phyloP scores from a whole-genome alignment of 805 yeast species.

The Spathaspora gorwiae region DNA sequence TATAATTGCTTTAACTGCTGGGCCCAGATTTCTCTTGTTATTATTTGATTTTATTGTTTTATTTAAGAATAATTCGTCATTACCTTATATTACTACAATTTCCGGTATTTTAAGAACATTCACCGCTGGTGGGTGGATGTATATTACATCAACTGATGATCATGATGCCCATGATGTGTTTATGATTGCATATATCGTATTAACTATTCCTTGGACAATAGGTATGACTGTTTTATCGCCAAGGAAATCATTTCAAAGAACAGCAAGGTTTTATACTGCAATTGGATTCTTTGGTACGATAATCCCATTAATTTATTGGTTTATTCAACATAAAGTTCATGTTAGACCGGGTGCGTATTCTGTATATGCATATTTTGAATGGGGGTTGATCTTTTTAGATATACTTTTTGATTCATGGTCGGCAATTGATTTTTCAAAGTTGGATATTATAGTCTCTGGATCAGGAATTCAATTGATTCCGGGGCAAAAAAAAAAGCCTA shows the following conservation, averaged over 20 bases:
- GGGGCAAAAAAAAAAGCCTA: constrained; percentile 4
- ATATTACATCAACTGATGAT: constrained; percentile 94
- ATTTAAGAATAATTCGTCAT: constrained; percentile 28
- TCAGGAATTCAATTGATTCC: constrained; percentile 18
- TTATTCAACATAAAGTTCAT: constrained; percentile 89
- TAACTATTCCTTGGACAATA: constrained; percentile 89
- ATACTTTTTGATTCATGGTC: constrained; percentile 82
- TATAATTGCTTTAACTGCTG: constrained; percentile 86
- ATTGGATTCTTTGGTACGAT: constrained; percentile 63
- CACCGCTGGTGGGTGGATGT: constrained; percentile 98
- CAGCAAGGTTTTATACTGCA: constrained; percentile 50
- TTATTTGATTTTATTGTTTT: constrained; percentile 49
- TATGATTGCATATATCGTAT: constrained; percentile 84
- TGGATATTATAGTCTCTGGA: constrained; percentile 46
- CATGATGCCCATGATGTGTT: constrained; percentile 95
- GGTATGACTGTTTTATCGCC: constrained; percentile 53
- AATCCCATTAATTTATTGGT: constrained; percentile 81
- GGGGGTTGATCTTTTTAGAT: constrained; percentile 83
- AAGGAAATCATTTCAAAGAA: constrained; percentile 39
- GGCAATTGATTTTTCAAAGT: constrained; percentile 58
- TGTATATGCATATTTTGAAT: constrained; percentile 88
- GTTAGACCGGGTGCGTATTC: constrained; percentile 92
- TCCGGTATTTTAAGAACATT: constrained; percentile 85
- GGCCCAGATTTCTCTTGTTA: constrained; percentile 77
- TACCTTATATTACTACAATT: constrained; percentile 41